Base-by-base conservation (phyloP, 805 yeast species). In the Lachancea kluyveri region DNA sequence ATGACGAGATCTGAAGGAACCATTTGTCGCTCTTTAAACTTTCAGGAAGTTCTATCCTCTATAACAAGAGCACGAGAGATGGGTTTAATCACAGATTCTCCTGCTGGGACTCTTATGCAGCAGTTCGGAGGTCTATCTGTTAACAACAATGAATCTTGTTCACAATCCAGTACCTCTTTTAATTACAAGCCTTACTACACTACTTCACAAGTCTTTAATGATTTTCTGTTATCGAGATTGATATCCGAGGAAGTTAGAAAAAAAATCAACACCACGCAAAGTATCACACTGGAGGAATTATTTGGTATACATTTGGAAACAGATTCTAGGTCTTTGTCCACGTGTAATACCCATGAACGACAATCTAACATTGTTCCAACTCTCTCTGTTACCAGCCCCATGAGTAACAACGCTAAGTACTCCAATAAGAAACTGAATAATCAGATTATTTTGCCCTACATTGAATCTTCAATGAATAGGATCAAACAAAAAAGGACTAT, bases 21-120 rank as follows among this genome's bases (percentile, higher is more conserved):
- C 22, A 84, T 82, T 44, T 86, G 90, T 46, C 74, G 84, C 23
- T 80, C 95, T 0, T 66, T 87, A 2, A 92, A 92, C 51, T 86
- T 90, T 49, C 79, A 77, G 42, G 61, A 65, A 21, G 53, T 74
- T 4, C 50, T 81, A 23, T 62, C 66, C 7, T 52, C 67, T 1
- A 53, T 65, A 5, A 67, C 68, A 5, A 24, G 17, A n/a, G 41
- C 31, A 6, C 15, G 24, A 12, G 31, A 26, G 10, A 24, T 30
- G 3, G 37, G 37, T 7, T 25, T 37, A 7, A 14, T 37, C 6
- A 30, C 31, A 10, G 33, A 37, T 23, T 27, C 36, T n/a, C 17
- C 30, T 8, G 20, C 22, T 3, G 31, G 14, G 9, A 9, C 15
- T 6, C 7, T 7, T 7, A 21, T 31, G 21, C 15, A 20, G 11